Evolutionary conservation across 768 basidiomycete species (phyloP).

Genomic region (Hypholoma sublateritium): DNA sequence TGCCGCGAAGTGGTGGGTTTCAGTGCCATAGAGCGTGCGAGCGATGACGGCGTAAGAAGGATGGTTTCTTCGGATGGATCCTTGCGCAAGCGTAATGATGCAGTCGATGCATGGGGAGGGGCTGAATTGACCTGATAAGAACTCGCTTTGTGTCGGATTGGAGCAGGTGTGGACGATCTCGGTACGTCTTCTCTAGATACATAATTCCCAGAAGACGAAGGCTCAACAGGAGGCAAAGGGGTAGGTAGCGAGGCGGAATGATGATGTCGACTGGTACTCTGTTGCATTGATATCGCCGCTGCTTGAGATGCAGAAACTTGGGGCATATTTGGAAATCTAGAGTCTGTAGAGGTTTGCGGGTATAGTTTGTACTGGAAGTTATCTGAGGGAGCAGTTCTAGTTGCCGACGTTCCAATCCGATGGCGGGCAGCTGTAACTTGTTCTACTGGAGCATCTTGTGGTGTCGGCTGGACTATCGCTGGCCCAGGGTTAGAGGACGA

Average conservation of each 20-base stretch:
- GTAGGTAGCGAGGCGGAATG: slow-evolving; percentile 37
- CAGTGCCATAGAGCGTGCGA: slow-evolving; percentile 48
- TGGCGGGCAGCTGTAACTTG: background rate
- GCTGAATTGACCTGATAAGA: slow-evolving; percentile 1
- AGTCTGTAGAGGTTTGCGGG: slow-evolving; percentile 1
- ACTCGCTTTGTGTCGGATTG: slow-evolving; percentile 3
- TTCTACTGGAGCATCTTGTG: slow-evolving; percentile 1
- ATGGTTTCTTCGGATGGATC: slow-evolving; percentile 49
- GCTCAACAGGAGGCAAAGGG: slow-evolving; percentile 5
- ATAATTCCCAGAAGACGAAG: background rate
- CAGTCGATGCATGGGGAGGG: slow-evolving; percentile 8
- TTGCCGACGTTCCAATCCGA: background rate
- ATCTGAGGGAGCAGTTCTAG: background rate
- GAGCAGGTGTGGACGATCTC: slow-evolving; percentile 11
- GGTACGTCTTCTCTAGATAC: slow-evolving; percentile 5
- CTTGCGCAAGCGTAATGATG: slow-evolving; percentile 24
- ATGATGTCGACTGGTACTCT: slow-evolving; percentile 25
- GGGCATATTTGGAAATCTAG: slow-evolving; percentile 1
- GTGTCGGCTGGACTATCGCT: background rate
- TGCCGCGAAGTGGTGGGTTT: slow-evolving; percentile 41
- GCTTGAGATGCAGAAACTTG: slow-evolving; percentile 3
- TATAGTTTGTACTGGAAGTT: background rate
- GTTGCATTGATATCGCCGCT: slow-evolving; percentile 4
- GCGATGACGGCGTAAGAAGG: slow-evolving; percentile 65
- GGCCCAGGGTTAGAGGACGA: slow-evolving; percentile 2